These are phyloP conservation scores for Solanum microdontum DNA, from an alignment of 257 asterid genomes.

Conservation along the genomic window DNA sequence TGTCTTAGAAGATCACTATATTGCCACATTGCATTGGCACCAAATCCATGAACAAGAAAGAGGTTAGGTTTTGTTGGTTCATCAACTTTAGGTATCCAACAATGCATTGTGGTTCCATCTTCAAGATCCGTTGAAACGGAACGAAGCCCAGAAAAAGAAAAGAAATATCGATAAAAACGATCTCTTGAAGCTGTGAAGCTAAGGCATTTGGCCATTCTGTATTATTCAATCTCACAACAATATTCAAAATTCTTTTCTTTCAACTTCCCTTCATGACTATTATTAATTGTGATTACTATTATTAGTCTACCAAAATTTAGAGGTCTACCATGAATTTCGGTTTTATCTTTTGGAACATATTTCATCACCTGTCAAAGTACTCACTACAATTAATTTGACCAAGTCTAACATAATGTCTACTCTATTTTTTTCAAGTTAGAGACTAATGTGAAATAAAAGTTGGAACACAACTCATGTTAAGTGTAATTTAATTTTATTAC, in stretches of 20 bases:
- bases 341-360: neutral
- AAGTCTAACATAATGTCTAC: neutral
- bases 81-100: constrained; percentile 69
- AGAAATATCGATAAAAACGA: constrained; percentile 63
- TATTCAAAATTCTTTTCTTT: neutral
- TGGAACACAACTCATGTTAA: neutral
- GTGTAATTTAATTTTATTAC: neutral
- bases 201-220: constrained; percentile 40
- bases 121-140: constrained; percentile 44
- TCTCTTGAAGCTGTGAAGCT: constrained; percentile 89
- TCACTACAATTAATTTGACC: neutral
- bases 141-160: constrained; percentile 67
- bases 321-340: neutral
- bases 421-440: neutral
- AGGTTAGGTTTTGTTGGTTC: constrained; percentile 51
- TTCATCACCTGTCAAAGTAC: neutral
- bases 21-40: constrained; percentile 99
- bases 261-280: neutral
- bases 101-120: constrained; percentile 71
- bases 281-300: neutral
- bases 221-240: neutral
- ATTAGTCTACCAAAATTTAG: neutral
- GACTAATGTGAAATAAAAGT: neutral
- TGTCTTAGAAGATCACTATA: constrained; percentile 77
- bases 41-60: constrained; percentile 75